A percentile compares a stretch with the other conserved stretches of the same genome.
These are phyloP conservation scores for Cyclanthera cordifolia DNA, from an alignment of 306 rosid species.

Conservation along the genomic window DNA sequence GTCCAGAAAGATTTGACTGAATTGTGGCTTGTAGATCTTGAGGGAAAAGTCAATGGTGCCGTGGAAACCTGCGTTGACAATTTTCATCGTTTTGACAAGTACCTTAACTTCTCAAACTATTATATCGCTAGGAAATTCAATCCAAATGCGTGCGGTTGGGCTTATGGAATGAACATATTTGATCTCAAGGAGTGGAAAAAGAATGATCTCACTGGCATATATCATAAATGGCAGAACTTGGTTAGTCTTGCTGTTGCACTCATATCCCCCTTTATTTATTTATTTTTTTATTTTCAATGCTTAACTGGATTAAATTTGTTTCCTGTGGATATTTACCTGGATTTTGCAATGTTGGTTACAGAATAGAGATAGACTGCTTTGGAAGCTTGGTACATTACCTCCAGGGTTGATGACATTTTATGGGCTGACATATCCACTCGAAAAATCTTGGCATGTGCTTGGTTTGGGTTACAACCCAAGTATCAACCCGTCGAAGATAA, in stretches of 20 bases:
- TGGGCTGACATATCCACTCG: constrained; percentile 69
- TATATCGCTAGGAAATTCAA: constrained; percentile 78
- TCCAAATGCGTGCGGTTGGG: constrained; percentile 97
- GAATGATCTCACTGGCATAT: constrained; percentile 80
- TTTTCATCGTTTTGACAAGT: constrained; percentile 90
- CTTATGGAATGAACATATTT: constrained; percentile 90
- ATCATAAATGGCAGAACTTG: constrained; percentile 98
- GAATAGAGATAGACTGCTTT: constrained; percentile 84
- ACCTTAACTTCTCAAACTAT: constrained; percentile 78
- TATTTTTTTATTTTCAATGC: not conserved
- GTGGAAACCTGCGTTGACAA: constrained; percentile 91
- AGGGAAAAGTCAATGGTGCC: constrained; percentile 89
- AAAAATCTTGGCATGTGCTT: constrained; percentile 92
- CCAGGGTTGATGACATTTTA: constrained; percentile 91
- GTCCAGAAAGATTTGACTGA: constrained; percentile 95
- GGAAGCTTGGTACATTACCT: constrained; percentile 95
- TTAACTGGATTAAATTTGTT: not conserved
- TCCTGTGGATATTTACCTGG: not conserved
- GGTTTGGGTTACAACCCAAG: constrained; percentile 97
- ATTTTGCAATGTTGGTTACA: constrained; percentile 24
- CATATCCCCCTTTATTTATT: constrained; percentile 8
- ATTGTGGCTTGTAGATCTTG: constrained; percentile 64
- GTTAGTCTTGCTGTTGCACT: constrained; percentile 38
- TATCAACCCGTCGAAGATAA: constrained; percentile 43
- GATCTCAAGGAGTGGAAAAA: constrained; percentile 87